Evolutionary conservation across 2,329 filamentous ascomycete species (phyloP).

Genomic region (Blastomyces percursus): DNA sequence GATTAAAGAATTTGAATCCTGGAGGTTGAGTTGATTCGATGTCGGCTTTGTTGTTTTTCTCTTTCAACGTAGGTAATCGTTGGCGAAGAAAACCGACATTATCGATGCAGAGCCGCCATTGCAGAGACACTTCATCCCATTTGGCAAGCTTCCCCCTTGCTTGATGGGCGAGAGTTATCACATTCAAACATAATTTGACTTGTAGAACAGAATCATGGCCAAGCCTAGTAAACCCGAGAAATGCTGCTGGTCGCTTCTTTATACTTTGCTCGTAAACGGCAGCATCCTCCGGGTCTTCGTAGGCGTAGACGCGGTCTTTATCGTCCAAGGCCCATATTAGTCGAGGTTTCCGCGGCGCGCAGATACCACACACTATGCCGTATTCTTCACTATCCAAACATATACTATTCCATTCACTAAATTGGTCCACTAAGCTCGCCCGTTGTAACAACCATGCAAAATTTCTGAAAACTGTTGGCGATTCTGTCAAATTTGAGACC

Average conservation of each 20-base stretch:
- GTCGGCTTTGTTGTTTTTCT: constrained; percentile 36
- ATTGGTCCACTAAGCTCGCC: constrained; percentile 18
- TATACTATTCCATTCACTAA: constrained; percentile 23
- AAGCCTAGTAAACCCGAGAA: constrained; percentile 30
- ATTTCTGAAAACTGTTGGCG: constrained; percentile 17
- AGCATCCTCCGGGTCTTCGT: constrained; percentile 43
- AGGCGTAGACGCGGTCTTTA: constrained; percentile 29
- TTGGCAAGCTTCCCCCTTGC: constrained; percentile 22
- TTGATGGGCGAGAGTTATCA: constrained; percentile 29
- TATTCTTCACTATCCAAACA: neutral
- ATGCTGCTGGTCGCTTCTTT: constrained; percentile 38
- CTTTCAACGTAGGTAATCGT: constrained; percentile 30
- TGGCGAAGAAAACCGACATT: constrained; percentile 28
- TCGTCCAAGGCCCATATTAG: constrained; percentile 26
- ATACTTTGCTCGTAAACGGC: constrained; percentile 41
- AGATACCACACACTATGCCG: constrained; percentile 18
- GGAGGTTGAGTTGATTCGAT: constrained; percentile 23
- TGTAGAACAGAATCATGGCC: constrained; percentile 23
- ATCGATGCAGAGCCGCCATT: constrained; percentile 41
- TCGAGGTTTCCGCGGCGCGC: constrained; percentile 24
- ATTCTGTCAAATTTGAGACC: constrained; percentile 20
- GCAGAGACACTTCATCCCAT: constrained; percentile 18
- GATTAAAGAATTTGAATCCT: constrained; percentile 24
- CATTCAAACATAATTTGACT: constrained; percentile 31
- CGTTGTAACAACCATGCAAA: constrained; percentile 27